phyloP scores from a whole-genome alignment of 1,284 basidiomycete species.

The Laetiporus sulphureus region DNA sequence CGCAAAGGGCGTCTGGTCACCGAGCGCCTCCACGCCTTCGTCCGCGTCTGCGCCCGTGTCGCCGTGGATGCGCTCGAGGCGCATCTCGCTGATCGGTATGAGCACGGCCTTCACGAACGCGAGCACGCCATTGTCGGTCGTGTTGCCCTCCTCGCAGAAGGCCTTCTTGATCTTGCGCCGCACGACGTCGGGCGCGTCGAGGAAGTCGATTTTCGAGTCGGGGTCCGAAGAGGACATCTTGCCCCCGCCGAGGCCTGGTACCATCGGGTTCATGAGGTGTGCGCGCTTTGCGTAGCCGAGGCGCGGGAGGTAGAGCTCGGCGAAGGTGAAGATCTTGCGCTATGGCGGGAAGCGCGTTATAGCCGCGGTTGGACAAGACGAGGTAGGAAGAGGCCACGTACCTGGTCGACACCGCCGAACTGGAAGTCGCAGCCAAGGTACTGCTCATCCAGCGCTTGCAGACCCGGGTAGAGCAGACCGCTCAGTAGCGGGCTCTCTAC shows the following conservation, averaged over 20 bases:
- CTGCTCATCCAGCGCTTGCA: conserved; percentile 97
- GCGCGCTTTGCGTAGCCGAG: conserved; percentile 94
- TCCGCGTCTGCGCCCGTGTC: conserved; percentile 32
- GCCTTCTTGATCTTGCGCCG: conserved; percentile 90
- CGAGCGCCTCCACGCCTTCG: conserved; percentile 35
- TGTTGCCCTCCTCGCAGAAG: conserved; percentile 92
- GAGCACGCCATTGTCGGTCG: conserved; percentile 87
- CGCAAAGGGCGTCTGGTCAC: conserved; percentile 56
- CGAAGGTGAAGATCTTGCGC: conserved; percentile 99
- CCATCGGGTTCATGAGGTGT: conserved; percentile 98
- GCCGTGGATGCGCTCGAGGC: conserved; percentile 48
- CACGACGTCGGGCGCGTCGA: conserved; percentile 81
- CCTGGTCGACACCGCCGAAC: conserved; percentile 97
- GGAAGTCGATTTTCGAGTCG: conserved; percentile 96
- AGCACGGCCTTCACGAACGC: conserved; percentile 87
- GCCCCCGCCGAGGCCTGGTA: conserved; percentile 89
- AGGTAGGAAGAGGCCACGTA: conserved; percentile 25
- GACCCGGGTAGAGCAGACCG: conserved; percentile 91
- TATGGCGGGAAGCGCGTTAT: conserved; percentile 25
- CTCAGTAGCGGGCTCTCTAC: conserved; percentile 89
- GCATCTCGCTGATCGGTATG: conserved; percentile 81
- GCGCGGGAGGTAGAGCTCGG: conserved; percentile 90
- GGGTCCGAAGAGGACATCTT: conserved; percentile 99
- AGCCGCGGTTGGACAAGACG: conserved; percentile 2
- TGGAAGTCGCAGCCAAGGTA: conserved; percentile 97